Conservation (phyloP, 441 rosid genomes). For the Capsella rubella region DNA sequence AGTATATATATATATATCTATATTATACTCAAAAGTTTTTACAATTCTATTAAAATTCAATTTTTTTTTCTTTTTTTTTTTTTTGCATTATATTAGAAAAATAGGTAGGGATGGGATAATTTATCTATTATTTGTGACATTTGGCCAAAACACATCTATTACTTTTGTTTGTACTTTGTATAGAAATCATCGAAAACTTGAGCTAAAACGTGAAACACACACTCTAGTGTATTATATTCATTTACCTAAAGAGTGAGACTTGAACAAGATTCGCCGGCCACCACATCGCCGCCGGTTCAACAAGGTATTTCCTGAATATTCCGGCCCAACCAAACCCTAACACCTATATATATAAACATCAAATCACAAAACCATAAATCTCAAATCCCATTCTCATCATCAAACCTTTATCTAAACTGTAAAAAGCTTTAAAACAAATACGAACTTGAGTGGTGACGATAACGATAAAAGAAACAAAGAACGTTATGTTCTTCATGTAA, state of each 20-base stretch:
- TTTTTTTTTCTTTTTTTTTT: neutral
- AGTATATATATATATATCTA: neutral
- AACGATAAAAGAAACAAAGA: conserved; percentile 82
- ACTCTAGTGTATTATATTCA: neutral
- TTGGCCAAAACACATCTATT: conserved; percentile 21
- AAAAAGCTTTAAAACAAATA: neutral
- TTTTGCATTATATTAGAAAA: neutral
- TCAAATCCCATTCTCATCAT: neutral
- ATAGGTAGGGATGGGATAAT: neutral
- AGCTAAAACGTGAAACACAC: conserved; percentile 22
- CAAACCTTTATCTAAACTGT: neutral
- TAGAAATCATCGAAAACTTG: conserved; percentile 21
- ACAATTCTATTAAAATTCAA: neutral
- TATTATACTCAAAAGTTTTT: neutral
- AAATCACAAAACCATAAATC: conserved; percentile 36
- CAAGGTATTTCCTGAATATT: conserved; percentile 77
- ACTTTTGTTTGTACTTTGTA: neutral
- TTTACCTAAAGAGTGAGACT: conserved; percentile 87
- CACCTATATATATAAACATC: conserved; percentile 62
- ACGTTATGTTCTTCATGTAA: conserved; percentile 75
- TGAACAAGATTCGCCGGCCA: conserved; percentile 99
- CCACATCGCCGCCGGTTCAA: conserved; percentile 99
- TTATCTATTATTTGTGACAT: neutral
- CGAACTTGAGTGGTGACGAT: conserved; percentile 85
- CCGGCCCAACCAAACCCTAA: conserved; percentile 99